Conservation (phyloP, 495 filamentous ascomycete genomes). For the Penicillium argentinense region DNA sequence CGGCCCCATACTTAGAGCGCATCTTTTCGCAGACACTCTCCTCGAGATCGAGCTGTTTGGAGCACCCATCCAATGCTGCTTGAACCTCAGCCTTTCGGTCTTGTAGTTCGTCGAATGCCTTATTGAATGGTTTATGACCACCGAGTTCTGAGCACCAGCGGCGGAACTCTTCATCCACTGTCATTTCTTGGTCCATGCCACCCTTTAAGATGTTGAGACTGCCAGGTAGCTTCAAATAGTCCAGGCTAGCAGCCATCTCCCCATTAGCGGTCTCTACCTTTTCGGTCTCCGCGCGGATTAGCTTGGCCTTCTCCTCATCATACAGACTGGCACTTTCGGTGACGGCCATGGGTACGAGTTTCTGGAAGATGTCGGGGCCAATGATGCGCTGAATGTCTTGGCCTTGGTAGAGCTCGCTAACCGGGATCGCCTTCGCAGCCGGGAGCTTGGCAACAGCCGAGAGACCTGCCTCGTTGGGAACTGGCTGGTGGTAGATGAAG, state of each 20-base stretch:
- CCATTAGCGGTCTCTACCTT: constrained; percentile 86
- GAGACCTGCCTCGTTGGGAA: constrained; percentile 81
- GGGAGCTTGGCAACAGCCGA: constrained; percentile 84
- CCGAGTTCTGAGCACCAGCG: constrained; percentile 91
- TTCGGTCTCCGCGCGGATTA: constrained; percentile 91
- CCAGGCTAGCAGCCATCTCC: constrained; percentile 93
- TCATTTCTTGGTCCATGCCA: constrained; percentile 85
- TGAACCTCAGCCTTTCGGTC: constrained; percentile 73
- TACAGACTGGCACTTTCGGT: constrained; percentile 96
- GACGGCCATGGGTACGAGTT: constrained; percentile 93
- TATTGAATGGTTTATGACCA: constrained; percentile 71
- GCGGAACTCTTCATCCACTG: constrained; percentile 86
- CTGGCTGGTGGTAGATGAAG: constrained; percentile 93
- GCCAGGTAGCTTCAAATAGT: constrained; percentile 87
- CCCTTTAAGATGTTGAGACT: constrained; percentile 91
- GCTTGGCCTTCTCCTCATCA: constrained; percentile 97
- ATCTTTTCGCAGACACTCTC: constrained; percentile 99
- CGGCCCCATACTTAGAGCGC: constrained; percentile 92
- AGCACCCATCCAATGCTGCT: constrained; percentile 69
- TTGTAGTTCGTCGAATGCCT: constrained; percentile 75
- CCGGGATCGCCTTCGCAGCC: constrained; percentile 96
- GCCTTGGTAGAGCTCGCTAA: constrained; percentile 93
- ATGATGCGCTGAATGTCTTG: constrained; percentile 97
- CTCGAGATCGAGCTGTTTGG: constrained; percentile 89
- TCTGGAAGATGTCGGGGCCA: constrained; percentile 94